Percentiles rank a stretch among this genome's conserved stretches.
Conservation (phyloP, 1,139 yeast genomes). For the Scheffersomyces illinoinensis region DNA sequence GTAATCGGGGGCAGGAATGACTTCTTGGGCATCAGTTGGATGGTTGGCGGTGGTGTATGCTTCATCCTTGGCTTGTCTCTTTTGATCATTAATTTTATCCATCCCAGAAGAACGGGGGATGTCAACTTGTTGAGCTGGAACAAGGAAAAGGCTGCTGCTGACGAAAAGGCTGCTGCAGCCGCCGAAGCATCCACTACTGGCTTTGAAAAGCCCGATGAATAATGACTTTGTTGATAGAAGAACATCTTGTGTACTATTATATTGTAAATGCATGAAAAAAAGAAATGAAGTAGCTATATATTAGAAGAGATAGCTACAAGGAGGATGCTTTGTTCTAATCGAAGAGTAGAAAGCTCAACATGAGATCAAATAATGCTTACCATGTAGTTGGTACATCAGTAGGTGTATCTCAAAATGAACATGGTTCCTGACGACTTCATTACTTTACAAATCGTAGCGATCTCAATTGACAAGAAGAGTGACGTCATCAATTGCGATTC, state of each 20-base stretch:
- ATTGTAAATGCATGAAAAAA: neutral
- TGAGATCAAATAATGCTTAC: too few species aligned
- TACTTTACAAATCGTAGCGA: too few species aligned
- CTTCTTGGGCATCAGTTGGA: slow-evolving; percentile 86
- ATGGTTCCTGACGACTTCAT: too few species aligned
- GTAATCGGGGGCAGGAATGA: slow-evolving; percentile 89
- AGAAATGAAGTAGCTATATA: neutral
- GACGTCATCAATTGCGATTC: too few species aligned
- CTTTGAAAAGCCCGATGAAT: neutral
- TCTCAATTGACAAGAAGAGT: too few species aligned
- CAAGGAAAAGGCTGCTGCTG: slow-evolving; percentile 31
- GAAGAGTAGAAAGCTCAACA: too few species aligned
- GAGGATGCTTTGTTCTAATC: too few species aligned
- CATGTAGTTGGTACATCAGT: neutral
- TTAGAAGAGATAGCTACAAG: neutral
- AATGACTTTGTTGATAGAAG: slow-evolving; percentile 12
- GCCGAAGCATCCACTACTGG: slow-evolving; percentile 4
- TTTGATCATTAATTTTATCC: slow-evolving; percentile 58
- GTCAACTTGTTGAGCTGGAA: slow-evolving; percentile 75
- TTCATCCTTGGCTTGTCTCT: slow-evolving; percentile 59
- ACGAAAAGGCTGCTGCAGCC: slow-evolving; percentile 14
- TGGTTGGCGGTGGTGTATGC: slow-evolving; percentile 92
- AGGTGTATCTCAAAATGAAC: too few species aligned
- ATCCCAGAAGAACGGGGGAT: slow-evolving; percentile 78
- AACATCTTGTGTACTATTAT: neutral